These are phyloP conservation scores for Dentipellis sp. DNA, from an alignment of 768 basidiomycete species.

Conservation along the genomic window DNA sequence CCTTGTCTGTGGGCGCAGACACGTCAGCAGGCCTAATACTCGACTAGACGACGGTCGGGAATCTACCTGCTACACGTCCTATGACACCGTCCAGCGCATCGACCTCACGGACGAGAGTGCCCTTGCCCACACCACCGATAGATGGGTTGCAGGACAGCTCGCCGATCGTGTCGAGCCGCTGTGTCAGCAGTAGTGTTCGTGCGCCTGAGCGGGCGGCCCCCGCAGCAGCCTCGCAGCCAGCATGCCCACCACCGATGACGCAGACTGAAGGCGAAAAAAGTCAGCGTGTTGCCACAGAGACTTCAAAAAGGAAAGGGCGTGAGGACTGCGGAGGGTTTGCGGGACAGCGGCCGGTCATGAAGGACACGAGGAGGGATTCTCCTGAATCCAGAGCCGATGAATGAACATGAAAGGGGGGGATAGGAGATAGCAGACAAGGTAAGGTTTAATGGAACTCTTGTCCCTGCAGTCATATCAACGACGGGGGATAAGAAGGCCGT, in stretches of 20 bases:
- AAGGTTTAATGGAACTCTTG: no score
- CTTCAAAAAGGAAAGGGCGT: no score
- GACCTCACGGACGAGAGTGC: slow-evolving; percentile 83
- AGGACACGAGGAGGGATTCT: no score
- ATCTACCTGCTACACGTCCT: slow-evolving; percentile 69
- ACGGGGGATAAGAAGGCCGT: no score
- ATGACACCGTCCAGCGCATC: slow-evolving; percentile 87
- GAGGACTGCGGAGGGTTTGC: no score
- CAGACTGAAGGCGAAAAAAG: slow-evolving; percentile 42
- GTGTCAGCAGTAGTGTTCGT: slow-evolving; percentile 72
- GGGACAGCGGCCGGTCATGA: no score
- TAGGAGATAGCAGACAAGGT: no score
- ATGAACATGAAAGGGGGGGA: no score
- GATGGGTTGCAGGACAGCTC: slow-evolving; percentile 88
- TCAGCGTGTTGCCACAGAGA: not conserved
- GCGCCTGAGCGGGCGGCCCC: slow-evolving; percentile 81
- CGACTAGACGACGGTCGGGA: not conserved
- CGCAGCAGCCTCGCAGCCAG: slow-evolving; percentile 87
- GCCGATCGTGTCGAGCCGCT: slow-evolving; percentile 73
- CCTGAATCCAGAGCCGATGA: no score
- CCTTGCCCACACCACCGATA: slow-evolving; percentile 88
- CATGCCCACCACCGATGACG: slow-evolving; percentile 88
- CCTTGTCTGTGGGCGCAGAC: slow-evolving; percentile 48
- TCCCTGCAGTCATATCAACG: no score
- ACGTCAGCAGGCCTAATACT: not conserved